Percentiles rank a stretch among this genome's conserved stretches.
These are phyloP conservation scores for Fusarium pseudonygamai DNA, from an alignment of 2,329 filamentous ascomycete genomes.

Conservation along the genomic window DNA sequence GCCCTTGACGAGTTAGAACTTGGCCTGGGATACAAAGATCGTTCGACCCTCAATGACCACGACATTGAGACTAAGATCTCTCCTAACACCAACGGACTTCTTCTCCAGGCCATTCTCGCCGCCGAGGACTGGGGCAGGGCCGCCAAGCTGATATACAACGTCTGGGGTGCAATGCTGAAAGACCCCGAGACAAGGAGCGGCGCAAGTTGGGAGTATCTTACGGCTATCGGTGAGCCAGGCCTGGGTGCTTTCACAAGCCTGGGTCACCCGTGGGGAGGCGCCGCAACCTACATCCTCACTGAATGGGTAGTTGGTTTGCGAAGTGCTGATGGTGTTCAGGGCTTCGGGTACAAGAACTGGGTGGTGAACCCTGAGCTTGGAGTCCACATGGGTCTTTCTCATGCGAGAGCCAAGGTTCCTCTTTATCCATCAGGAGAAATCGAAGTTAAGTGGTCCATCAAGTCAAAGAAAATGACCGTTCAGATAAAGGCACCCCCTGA, in stretches of 20 bases:
- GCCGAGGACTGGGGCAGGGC: not conserved
- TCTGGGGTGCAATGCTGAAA: slow-evolving; percentile 12
- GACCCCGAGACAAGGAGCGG: not conserved
- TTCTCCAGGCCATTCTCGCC: not conserved
- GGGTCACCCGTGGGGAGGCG: slow-evolving; percentile 3
- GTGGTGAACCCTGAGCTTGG: slow-evolving; percentile 1
- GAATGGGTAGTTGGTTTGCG: slow-evolving; percentile 8
- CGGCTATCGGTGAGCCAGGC: not conserved
- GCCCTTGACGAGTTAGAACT: not conserved
- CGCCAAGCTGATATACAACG: not conserved
- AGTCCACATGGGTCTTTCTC: not conserved
- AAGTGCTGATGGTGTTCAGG: not conserved
- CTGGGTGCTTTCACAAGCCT: not conserved
- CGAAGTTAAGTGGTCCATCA: not conserved
- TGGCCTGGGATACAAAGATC: slow-evolving; percentile 4
- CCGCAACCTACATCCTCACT: slow-evolving; percentile 3
- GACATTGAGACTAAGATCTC: not conserved
- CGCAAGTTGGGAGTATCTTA: slow-evolving; percentile 6
- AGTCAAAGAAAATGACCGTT: not conserved
- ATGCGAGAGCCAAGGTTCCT: not conserved
- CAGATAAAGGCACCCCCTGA: not conserved
- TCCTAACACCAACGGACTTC: slow-evolving; percentile 5
- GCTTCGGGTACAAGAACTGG: slow-evolving; percentile 1
- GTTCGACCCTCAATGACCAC: not conserved
- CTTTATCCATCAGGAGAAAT: not conserved